These are phyloP conservation scores for Crithidia acanthocephali DNA, from an alignment of 208 protist species.

Conservation along the genomic window DNA sequence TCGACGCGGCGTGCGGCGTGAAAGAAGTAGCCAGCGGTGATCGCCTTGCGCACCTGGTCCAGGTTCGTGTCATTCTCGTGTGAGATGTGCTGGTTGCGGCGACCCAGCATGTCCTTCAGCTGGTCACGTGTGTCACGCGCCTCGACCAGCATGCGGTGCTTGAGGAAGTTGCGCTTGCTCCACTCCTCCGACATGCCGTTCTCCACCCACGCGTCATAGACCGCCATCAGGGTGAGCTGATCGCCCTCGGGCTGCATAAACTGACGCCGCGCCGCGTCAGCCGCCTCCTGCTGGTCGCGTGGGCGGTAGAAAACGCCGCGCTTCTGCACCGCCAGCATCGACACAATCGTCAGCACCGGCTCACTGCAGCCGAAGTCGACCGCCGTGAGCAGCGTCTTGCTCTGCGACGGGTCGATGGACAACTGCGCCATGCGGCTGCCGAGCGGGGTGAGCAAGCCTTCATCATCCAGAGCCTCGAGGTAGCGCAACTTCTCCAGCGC, in stretches of 20 bases:
- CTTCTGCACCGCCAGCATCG: constrained; percentile 96
- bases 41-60: constrained; percentile 94
- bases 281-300: constrained; percentile 87
- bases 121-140: constrained; percentile 98
- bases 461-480: constrained; percentile 98
- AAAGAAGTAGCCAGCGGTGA: constrained; percentile 98
- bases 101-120: constrained; percentile 95
- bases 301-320: constrained; percentile 93
- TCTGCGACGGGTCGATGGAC: constrained; percentile 98
- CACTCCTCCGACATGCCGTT: constrained; percentile 94
- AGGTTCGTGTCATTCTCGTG: constrained; percentile 91
- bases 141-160: constrained; percentile 95
- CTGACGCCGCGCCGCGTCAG: constrained; percentile 96
- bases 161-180: constrained; percentile 98
- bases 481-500: constrained; percentile 98
- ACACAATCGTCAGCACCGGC: constrained; percentile 98
- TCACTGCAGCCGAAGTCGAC: constrained; percentile 97
- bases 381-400: constrained; percentile 97
- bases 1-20: constrained; percentile 95
- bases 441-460: constrained; percentile 97
- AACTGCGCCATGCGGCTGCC: constrained; percentile 99
- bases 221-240: constrained; percentile 97
- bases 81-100: constrained; percentile 95
- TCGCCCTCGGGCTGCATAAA: constrained; percentile 97
- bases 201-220: constrained; percentile 94